phyloP scores from a whole-genome alignment of 208 protist species.

The Histomonas meleagridis region DNA sequence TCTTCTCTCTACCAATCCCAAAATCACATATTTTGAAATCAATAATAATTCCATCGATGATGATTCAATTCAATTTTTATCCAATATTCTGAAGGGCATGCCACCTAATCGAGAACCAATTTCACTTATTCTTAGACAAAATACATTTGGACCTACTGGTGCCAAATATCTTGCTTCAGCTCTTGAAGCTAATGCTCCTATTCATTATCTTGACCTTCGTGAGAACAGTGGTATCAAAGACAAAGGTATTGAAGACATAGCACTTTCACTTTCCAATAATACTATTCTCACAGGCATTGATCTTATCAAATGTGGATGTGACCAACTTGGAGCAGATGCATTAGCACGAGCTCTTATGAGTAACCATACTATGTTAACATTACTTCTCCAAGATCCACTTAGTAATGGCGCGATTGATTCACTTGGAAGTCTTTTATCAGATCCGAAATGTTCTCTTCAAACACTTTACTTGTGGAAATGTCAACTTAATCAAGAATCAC shows the following conservation, averaged over 20 bases:
- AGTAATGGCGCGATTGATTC: not conserved
- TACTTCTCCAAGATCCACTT: not conserved
- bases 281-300: not conserved
- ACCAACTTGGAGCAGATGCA: not conserved
- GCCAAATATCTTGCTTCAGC: not conserved
- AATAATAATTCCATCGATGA: not conserved
- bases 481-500: not conserved
- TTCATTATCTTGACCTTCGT: not conserved
- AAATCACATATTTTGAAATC: not conserved
- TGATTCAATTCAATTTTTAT: not conserved
- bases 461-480: not conserved
- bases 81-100: not conserved
- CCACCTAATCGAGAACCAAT: not conserved
- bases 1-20: not conserved
- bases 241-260: not conserved
- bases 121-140: not conserved
- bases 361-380: not conserved
- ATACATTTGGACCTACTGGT: not conserved
- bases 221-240: not conserved
- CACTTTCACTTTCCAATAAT: not conserved
- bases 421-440: not conserved
- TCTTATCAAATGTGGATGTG: conserved; percentile 1
- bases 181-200: not conserved
- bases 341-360: not conserved
- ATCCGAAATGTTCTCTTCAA: not conserved